Evolutionary conservation across 2,329 filamentous ascomycete species (phyloP), one percentile per base, ranked within the genome.

Genomic region (Metarhizium humberi): DNA sequence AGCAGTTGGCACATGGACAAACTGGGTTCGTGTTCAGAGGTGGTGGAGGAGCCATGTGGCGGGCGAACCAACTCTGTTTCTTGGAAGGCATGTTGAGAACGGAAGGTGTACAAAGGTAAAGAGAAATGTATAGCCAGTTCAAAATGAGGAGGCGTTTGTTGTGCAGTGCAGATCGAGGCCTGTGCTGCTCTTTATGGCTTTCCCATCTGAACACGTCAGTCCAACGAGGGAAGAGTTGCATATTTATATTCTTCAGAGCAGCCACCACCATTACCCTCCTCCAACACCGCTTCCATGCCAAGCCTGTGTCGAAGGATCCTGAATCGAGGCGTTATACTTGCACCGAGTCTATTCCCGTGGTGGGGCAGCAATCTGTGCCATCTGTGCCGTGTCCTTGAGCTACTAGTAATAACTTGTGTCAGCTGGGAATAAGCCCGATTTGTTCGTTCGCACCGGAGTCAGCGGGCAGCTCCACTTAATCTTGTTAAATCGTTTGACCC

Each of bases 41-140:
- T 2, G 71, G 71, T 18, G 69, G 68, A 54, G 71, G 69, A 50
- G 70, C 63, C 58, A 69, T 72, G 66, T 73, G 71, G 58, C 71
- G 70, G 51, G 69, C 67, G 57, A 72, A 73, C 71, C 71, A 74
- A 59, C 63, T 66, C 51, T 66, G 67, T 49, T 59, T 63, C 52
- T 62, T 56, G 38, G 67, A 70, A 57, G 68, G 61, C 67, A 70
- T 69, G 50, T 50, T 63, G 61, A 53, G 55, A 48, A 50, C 20
- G 11, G 48, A 25, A 10, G 16, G 29, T 11, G 5, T 46, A 34
- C 16, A 34, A 40, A 38, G n/a, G 40, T 6, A 11, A 6, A 20
- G 10, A 4, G 18, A 20, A 45, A 20, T 10, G 42, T 20, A 7
- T 45, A 16, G 42, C 42, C 18, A 4, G 42, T 20, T 45, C 42